Percentiles rank a stretch among this genome's conserved stretches.
Conservation (phyloP, 345 rosid genomes). For the Dovyalis caffra region DNA sequence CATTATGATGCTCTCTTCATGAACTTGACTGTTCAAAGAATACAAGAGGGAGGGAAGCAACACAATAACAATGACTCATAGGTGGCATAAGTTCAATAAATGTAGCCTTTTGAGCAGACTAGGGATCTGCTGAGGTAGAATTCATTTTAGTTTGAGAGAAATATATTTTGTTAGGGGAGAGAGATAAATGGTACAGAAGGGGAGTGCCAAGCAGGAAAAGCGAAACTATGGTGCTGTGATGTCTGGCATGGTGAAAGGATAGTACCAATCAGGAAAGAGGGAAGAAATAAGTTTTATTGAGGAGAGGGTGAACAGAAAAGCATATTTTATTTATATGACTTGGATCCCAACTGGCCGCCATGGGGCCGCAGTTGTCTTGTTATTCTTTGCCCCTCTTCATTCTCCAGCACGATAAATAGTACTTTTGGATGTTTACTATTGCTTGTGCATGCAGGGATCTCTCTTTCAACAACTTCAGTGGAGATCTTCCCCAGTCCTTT, state of each 20-base stretch:
- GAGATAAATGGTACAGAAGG: background rate
- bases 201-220: background rate
- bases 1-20: background rate
- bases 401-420: background rate
- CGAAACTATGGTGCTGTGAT: background rate
- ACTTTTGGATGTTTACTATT: background rate
- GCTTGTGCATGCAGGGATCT: slow-evolving; percentile 61
- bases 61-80: background rate
- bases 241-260: background rate
- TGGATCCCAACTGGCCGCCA: background rate
- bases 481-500: slow-evolving; percentile 84
- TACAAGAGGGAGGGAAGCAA: background rate
- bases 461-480: slow-evolving; percentile 88
- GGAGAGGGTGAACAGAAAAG: background rate
- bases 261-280: background rate
- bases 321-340: background rate
- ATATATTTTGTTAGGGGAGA: background rate
- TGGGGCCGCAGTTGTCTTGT: background rate
- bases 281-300: background rate
- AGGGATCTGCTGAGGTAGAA: background rate
- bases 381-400: background rate
- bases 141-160: background rate
- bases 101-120: background rate
- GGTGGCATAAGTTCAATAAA: background rate
- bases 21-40: background rate